Evolutionary conservation across 2,329 filamentous ascomycete species (phyloP), one percentile per base, ranked within the genome.

Genomic region (Diaporthe destruens): DNA sequence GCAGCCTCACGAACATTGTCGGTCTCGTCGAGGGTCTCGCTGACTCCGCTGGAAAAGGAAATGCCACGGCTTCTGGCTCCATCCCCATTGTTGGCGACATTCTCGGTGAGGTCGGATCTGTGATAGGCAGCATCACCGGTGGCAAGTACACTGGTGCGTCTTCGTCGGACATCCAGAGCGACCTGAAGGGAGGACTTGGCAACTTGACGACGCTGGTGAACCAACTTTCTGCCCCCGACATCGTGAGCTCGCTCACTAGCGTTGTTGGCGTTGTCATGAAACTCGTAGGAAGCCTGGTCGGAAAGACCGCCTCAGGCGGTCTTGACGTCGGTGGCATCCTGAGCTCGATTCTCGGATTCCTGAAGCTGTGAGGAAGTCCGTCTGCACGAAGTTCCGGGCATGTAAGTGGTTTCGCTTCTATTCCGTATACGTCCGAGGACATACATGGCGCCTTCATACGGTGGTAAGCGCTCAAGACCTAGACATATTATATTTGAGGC

Each of bases 81-180:
- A 63, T 63, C 57, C 57, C 57, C 39, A 42, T 63, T 47, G 39
- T 63, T 63, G 57, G 57, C 57, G 57, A 63, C 57, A 63, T 63
- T 39, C 57, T 63, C 57, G 42, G n/a, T 16, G 57, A 63, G 57
- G 57, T 63, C 57, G 57, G 57, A 49, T 63, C 57, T 7, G 25
- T 63, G 16, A 39, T 63, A 39, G 57, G 57, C 57, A 63, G 57
- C 57, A 25, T 63, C 39, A 63, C 57, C 57, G 57, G 57, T 5
- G 57, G 57, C 39, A 63, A 63, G 39, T 63, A n/a, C 42, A 32
- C 57, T 12, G 57, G 57, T 32, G 57, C 25, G 2, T 63, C 57
- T 63, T 63, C 57, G 39, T 34, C 57, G 42, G 57, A 47, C 57
- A 63, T 63, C 57, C 57, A 63, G 57, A 39, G 57, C 18, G 57